Percentiles rank a stretch among this genome's conserved stretches.
These are phyloP conservation scores for Boletus pseudopeckii DNA, from an alignment of 768 basidiomycete species.

Conservation along the genomic window DNA sequence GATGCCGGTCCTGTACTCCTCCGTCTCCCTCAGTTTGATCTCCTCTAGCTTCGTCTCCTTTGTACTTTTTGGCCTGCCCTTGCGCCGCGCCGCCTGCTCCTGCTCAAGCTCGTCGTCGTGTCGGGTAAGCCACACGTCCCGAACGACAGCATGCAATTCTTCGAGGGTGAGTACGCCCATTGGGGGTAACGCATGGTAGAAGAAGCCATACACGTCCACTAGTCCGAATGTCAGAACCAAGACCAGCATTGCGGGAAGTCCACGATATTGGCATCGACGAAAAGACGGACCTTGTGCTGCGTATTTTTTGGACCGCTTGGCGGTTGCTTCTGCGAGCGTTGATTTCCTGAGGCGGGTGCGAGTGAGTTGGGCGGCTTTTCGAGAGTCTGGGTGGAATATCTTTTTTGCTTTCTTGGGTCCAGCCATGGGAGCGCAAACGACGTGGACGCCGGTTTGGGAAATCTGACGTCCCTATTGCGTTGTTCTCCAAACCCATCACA, in stretches of 20 bases:
- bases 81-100: slow-evolving; percentile 59
- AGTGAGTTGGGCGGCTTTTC: slow-evolving; percentile 75
- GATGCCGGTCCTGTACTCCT: slow-evolving; percentile 76
- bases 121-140: slow-evolving; percentile 70
- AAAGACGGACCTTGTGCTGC: slow-evolving; percentile 43
- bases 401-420: slow-evolving; percentile 48
- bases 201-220: slow-evolving; percentile 76
- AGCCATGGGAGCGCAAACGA: no score
- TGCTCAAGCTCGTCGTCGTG: slow-evolving; percentile 61
- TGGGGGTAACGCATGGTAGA: slow-evolving; percentile 66
- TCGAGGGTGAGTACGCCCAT: slow-evolving; percentile 54
- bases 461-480: no score
- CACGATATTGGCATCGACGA: no score
- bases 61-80: slow-evolving; percentile 71
- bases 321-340: slow-evolving; percentile 55
- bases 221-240: background rate
- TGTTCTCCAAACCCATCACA: no score
- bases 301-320: slow-evolving; percentile 57
- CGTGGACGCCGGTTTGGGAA: no score
- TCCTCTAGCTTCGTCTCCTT: slow-evolving; percentile 70
- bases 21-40: slow-evolving; percentile 60
- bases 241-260: no score
- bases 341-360: slow-evolving; percentile 66
- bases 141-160: slow-evolving; percentile 62
- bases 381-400: slow-evolving; percentile 76